Evolutionary conservation across 371 early-diverging fungal genomes (phyloP), one percentile per base, ranked within the genome.

Genomic region (Choanephora cucurbitarum): DNA sequence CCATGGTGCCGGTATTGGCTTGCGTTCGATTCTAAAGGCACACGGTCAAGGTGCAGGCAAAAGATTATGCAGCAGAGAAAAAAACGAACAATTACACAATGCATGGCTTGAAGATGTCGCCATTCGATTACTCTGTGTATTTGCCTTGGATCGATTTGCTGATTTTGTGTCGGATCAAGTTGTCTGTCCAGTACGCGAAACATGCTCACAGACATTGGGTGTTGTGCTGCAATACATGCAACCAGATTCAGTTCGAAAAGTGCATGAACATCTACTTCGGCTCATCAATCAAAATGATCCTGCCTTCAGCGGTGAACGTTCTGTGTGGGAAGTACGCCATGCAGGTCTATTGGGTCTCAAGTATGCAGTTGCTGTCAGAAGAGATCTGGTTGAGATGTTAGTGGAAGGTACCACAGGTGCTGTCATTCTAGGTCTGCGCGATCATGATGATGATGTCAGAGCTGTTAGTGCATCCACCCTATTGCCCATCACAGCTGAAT

Each of bases 121-220:
- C 0, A 88, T 95, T 40, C 85, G 96, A 5, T 75, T 98, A 22
- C 64, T 96, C 22, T 94, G 95, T 66, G 96, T 98, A 8, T 90
- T 98, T 64, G 88, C 93, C 1, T 76, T 96, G 42, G 99, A 98
- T 70, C 85, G 96, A 23, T 98, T 98, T 69, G 93, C 93, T 6
- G 99, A 98, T 73, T 98, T 95, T 72, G 93, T 95, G 9, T 91
- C 93, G 9, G 98, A 97, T 69, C 92, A 91, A 67, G 95, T 94
- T 0, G 94, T 95, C 19, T 91, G 93, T 10, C 98, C 98, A 14
- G 97, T 98, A 5, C 84, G 97, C 47, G 98, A 98, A 65, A 96
- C 96, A 0, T 93, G 94, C 54, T 93, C 97, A 1, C 95, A 97
- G 65, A 89, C 95, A 1, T 70, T 98, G 1, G 95, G 95, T 48